Percentiles rank a stretch among this genome's conserved stretches.
These are phyloP conservation scores for Scheffersomyces illinoinensis DNA, from an alignment of 1,139 yeast genomes.

Conservation along the genomic window DNA sequence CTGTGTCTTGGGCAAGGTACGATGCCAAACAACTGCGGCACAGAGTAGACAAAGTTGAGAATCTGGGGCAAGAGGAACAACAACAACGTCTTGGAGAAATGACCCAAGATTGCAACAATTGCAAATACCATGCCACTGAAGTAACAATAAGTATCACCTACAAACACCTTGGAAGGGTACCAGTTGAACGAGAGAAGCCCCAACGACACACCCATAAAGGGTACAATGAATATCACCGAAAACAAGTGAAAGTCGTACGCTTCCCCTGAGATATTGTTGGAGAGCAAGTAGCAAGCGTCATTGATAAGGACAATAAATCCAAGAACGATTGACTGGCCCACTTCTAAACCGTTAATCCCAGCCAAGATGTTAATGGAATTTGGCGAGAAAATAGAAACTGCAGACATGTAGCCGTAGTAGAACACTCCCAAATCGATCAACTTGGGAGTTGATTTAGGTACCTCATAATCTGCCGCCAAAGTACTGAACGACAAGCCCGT, in stretches of 20 bases:
- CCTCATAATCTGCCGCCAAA: conserved; percentile 32
- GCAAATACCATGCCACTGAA: conserved; percentile 99
- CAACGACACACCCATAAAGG: conserved; percentile 82
- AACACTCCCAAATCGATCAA: conserved; percentile 74
- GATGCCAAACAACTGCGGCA: conserved; percentile 82
- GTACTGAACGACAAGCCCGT: conserved; percentile 45
- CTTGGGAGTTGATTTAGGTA: conserved; percentile 32
- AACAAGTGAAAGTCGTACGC: conserved; percentile 84
- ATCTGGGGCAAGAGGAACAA: conserved; percentile 89
- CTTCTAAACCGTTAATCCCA: conserved; percentile 95
- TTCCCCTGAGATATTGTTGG: conserved; percentile 42
- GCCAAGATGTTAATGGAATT: conserved; percentile 96
- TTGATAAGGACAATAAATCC: conserved; percentile 71
- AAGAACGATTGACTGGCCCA: conserved; percentile 86
- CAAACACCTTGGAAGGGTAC: conserved; percentile 92
- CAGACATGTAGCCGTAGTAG: conserved; percentile 87
- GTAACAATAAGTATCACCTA: conserved; percentile 97
- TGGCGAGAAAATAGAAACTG: conserved; percentile 91
- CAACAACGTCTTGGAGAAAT: conserved; percentile 88
- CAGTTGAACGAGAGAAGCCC: conserved; percentile 79
- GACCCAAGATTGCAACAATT: conserved; percentile 93
- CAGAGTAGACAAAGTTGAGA: conserved; percentile 81
- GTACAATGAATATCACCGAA: conserved; percentile 76
- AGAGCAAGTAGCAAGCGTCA: conserved; percentile 68
- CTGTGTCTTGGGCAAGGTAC: conserved; percentile 97